A percentile compares a stretch with the other conserved stretches of the same genome.
Conservation (phyloP, 2,329 filamentous ascomycete genomes). For the Byssothecium circinans region DNA sequence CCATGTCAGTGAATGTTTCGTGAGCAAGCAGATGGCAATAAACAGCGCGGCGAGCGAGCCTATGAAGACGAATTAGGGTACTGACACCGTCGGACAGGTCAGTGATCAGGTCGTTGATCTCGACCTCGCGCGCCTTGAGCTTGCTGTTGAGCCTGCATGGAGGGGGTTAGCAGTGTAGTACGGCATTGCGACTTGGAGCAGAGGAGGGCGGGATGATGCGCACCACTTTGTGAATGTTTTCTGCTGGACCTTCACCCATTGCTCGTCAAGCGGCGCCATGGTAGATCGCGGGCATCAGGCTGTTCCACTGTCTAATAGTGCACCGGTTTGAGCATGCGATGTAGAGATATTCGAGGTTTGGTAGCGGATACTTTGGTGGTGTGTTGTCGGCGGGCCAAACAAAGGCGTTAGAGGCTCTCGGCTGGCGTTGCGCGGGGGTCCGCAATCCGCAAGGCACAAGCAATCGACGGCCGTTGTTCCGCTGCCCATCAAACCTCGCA, state of each 20-base stretch:
- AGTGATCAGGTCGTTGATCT: conserved; percentile 81
- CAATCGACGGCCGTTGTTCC: too few species aligned
- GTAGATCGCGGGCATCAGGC: conserved; percentile 33
- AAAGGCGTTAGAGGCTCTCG: conserved; percentile 20
- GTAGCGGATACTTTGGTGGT: conserved; percentile 18
- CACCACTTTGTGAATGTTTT: conserved; percentile 99
- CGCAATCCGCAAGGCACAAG: too few species aligned
- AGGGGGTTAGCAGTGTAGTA: conserved; percentile 24
- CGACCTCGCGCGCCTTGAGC: conserved; percentile 73
- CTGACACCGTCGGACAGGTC: conserved; percentile 93
- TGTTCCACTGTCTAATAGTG: neutral
- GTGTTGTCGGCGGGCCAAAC: conserved; percentile 34
- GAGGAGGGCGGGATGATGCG: conserved; percentile 26
- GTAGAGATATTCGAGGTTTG: conserved; percentile 8
- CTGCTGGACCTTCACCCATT: conserved; percentile 80
- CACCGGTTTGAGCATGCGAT: neutral
- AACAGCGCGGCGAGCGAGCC: conserved; percentile 6
- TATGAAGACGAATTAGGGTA: conserved; percentile 29
- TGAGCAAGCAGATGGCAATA: neutral
- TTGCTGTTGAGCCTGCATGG: conserved; percentile 87
- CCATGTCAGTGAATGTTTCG: conserved; percentile 10
- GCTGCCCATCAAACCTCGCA: conserved; percentile 12
- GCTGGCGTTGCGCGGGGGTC: conserved; percentile 26
- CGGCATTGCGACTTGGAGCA: neutral
- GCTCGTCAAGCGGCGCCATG: conserved; percentile 59